Base-by-base conservation (phyloP, 2,329 filamentous ascomycete genomes). In the Aureobasidium subglaciale region DNA sequence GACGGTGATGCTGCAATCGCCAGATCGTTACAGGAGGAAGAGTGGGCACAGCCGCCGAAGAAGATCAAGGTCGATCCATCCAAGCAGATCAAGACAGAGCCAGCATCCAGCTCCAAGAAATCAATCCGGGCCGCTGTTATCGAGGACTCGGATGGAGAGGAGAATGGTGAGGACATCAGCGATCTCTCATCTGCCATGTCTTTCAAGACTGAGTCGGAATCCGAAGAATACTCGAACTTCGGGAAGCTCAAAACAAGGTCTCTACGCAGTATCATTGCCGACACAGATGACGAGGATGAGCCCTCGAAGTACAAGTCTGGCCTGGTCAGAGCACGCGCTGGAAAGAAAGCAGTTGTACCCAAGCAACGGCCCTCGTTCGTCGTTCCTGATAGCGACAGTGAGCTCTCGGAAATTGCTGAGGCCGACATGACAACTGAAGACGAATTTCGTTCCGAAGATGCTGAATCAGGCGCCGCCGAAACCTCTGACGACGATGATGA, bases 301-400 rank as follows among this genome's bases (percentile, higher is more conserved):
- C 59, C 18, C 13, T 4, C 13, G 13, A 45, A 59, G 15, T 56
- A 50, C 41, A 35, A 41, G 5, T 35, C 29, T 7, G 43, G 50
- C 11, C 35, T 59, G 1, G 37, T 52, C 37, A 57, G 55, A 45
- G 57, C 57, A 5, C 34, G 56, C 24, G 59, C 57, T 46, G 57
- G 57, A 13, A 60, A 60, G 58, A 58, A 58, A 24, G 15, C 55
- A 16, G 56, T 48, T 7, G 29, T 53, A 11, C 30, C 41, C 5
- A 22, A 40, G 16, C 50, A 22, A 8, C 27, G 24, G 27, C 13
- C 5, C 8, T 15, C 41, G 15, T 66, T 55, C 18, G 30, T 60
- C 29, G 52, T 72, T 55, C 65, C 72, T 29, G 69, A 75, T 53
- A 72, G 71, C 16, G 68, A 75, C 50, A 71, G 71, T n/a, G 68